Evolutionary conservation across 805 yeast genomes (phyloP), one percentile per base, ranked within the genome.

Genomic region (Yamadazyma laniorum): DNA sequence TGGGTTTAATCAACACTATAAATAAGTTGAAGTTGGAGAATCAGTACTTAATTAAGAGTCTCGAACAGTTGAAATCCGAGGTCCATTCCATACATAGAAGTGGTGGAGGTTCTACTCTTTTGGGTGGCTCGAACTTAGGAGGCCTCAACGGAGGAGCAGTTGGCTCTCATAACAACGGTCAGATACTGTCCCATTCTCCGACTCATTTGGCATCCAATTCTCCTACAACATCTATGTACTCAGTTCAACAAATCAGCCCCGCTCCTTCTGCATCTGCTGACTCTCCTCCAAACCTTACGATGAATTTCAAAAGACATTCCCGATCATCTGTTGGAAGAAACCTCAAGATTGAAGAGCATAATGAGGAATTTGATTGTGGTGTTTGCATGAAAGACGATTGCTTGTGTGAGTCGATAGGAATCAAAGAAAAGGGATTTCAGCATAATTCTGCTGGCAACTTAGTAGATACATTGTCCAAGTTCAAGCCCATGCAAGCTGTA

Each of bases 301-400:
- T 19, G 3, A 6, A 12, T 1, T 25, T 27, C 29, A 26, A 30
- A 13, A 34, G 34, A 8, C 14, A 25, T n/a, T 18, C 35, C 5
- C 26, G 22, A 15, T 21, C 23, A 7, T 32, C 35, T n/a, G 18
- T 8, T 5, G 13, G 13, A 7, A 35, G 23, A 29, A 18, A 6
- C 11, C 30, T 42, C 39, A 40, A 11, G 27, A 34, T 34, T 16
- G 37, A 34, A 28, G 43, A n/a, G 18, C 45, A 31, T 17, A 29
- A 28, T 36, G 40, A 30, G 12, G 70, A 66, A 39, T 65, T 61
- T 35, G 72, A 67, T 49, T 83, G 90, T 56, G 83, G 80, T 3
- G 76, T 79, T n/a, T 83, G 90, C 54, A 56, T 66, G 29, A 80
- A 80, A 53, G 88, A 81, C 35, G 80, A 74, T 40, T 84, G 90